Evolutionary conservation across 1,284 basidiomycete genomes (phyloP), one percentile per base, ranked within the genome.

Genomic region (Trametes hirsuta): DNA sequence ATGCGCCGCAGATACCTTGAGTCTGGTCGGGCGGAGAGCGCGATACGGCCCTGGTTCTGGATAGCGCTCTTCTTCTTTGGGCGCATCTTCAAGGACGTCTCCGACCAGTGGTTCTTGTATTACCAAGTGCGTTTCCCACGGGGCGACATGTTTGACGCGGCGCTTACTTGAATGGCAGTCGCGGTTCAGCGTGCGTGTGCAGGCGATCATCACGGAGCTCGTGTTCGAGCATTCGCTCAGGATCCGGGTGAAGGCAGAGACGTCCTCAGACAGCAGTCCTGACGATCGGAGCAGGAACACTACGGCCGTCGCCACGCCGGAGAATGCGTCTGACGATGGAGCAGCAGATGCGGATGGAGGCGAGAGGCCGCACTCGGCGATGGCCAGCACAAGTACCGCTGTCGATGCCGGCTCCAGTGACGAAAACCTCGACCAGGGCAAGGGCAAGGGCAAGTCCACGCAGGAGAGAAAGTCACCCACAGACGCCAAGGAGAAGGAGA

Each of bases 11-110:
- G 74, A 6, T 84, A 83, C 64, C 68, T 86, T 14, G 77, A 84
- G 62, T 74, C 66, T 0, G 71, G 71, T n/a, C 59, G 74, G n/a
- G 74, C 66, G 10, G 74, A 76, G 0, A 63, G 67, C 4, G 11
- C 18, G 10, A 71, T 84, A 42, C 71, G 75, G 12, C 82, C 84
- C 0, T 81, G 76, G 81, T 80, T 90, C 21, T 92, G 90, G 89
- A 81, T 91, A 39, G 47, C 75, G 2, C 76, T 81, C 68, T 77
- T 91, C 9, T 85, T 89, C 71, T 18, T 86, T 2, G 88, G 84
- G 8, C 87, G 87, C 2, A 67, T 82, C 11, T 35, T 79, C 47
- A 74, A 74, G 15, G 75, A 76, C 4, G 51, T 78, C 10, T 69
- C 69, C 10, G 71, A 76, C 47, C 77, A 87, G 59, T 81, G 79